Evolutionary conservation across 2,329 filamentous ascomycete genomes (phyloP).

Genomic region (Chrysoporthe deuterocubensis): DNA sequence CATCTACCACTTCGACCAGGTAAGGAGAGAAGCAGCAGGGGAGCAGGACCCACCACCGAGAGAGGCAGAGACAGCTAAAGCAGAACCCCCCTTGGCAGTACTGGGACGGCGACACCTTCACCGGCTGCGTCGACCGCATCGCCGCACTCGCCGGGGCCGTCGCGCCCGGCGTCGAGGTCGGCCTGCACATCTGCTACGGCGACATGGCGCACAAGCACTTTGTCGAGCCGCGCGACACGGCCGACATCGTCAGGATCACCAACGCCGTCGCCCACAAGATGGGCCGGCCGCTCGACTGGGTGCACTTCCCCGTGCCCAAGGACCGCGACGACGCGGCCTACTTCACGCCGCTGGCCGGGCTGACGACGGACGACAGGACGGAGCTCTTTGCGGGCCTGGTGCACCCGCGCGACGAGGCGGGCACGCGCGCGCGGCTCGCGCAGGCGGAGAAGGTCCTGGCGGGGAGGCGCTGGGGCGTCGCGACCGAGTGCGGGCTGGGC

Average conservation of each 20-base stretch:
- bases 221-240: conserved; percentile 11
- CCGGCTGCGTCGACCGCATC: too few species aligned
- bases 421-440: conserved; percentile 6
- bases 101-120: too few species aligned
- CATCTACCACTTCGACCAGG: too few species aligned
- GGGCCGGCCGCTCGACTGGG: conserved; percentile 6
- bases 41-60: too few species aligned
- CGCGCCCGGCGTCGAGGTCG: background rate
- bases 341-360: background rate
- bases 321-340: conserved; percentile 11
- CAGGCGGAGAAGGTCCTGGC: background rate
- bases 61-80: too few species aligned
- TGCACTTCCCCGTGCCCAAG: conserved; percentile 15
- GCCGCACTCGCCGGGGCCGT: conserved; percentile 1
- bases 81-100: too few species aligned
- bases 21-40: too few species aligned
- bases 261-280: background rate
- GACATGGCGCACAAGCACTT: conserved; percentile 6
- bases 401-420: conserved; percentile 12
- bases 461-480: too few species aligned
- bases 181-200: conserved; percentile 12
- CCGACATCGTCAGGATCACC: background rate
- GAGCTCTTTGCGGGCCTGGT: conserved; percentile 10
- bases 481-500: conserved; percentile 10
- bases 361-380: background rate